Conservation (phyloP, 805 yeast genomes). For the Lipomyces anomalus region DNA sequence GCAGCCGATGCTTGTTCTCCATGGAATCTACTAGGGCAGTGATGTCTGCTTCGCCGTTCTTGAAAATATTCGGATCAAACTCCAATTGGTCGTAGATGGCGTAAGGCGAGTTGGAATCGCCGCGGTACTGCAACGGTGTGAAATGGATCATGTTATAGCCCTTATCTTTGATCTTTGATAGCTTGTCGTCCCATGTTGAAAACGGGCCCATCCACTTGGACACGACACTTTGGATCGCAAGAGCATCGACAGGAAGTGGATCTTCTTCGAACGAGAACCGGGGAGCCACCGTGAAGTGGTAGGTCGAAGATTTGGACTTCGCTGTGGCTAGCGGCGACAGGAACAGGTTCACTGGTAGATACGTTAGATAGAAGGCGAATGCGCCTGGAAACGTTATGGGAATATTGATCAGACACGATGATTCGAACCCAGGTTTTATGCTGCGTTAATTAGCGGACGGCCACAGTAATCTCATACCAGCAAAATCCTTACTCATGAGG, state of each 20-base stretch:
- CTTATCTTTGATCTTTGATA: constrained; percentile 56
- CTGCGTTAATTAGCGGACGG: constrained; percentile 1
- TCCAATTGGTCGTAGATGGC: constrained; percentile 79
- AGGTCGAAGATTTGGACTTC: constrained; percentile 48
- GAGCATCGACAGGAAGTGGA: constrained; percentile 65
- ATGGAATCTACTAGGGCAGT: constrained; percentile 43
- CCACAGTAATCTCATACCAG: too few relatives aligned
- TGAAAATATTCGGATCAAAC: constrained; percentile 66
- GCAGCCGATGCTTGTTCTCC: constrained; percentile 52
- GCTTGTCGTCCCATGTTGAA: constrained; percentile 60
- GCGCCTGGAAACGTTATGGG: constrained; percentile 70
- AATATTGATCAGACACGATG: constrained; percentile 57
- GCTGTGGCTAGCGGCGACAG: constrained; percentile 22
- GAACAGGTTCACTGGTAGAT: constrained; percentile 33
- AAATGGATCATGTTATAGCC: constrained; percentile 95
- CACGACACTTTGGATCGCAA: constrained; percentile 76
- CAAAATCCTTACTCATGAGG: constrained; percentile 37
- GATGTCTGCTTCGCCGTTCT: constrained; percentile 50
- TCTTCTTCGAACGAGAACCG: constrained; percentile 51
- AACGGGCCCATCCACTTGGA: constrained; percentile 86
- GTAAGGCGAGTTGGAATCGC: constrained; percentile 88
- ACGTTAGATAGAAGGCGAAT: constrained; percentile 66
- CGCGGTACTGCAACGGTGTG: constrained; percentile 87
- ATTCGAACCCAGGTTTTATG: constrained; percentile 50
- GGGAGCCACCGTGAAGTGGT: constrained; percentile 72